A percentile compares a stretch with the other conserved stretches of the same genome.
Conservation (phyloP, 805 yeast genomes). For the Saccharomycopsis amapae region DNA sequence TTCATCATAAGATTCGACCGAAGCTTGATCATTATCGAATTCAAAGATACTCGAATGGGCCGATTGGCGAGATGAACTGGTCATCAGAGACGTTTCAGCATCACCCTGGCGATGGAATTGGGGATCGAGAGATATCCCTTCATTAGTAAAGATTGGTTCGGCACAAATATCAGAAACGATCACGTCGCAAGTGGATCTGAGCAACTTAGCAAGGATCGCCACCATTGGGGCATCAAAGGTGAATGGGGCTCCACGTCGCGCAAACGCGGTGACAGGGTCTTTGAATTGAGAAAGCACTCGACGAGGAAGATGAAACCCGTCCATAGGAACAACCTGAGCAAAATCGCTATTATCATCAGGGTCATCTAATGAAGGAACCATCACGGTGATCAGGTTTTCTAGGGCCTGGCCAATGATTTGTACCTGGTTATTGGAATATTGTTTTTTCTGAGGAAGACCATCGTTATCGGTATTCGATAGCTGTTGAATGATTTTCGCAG, state of each 20-base stretch:
- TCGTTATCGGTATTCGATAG: background rate
- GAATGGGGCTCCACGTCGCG: constrained; percentile 75
- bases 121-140: no score
- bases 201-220: constrained; percentile 29
- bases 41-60: background rate
- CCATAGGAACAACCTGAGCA: constrained; percentile 59
- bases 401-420: constrained; percentile 23
- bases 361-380: constrained; percentile 2
- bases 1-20: background rate
- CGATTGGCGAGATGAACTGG: background rate
- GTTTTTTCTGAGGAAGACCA: background rate
- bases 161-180: constrained; percentile 8
- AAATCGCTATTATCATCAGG: constrained; percentile 20
- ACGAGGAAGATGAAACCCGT: constrained; percentile 66
- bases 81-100: background rate
- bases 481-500: constrained; percentile 10
- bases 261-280: constrained; percentile 50
- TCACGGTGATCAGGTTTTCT: constrained; percentile 22
- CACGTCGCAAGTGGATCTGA: constrained; percentile 27
- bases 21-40: background rate
- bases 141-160: background rate
- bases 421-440: constrained; percentile 7
- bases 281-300: constrained; percentile 39
- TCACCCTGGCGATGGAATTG: no score
- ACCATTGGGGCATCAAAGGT: constrained; percentile 66